phyloP scores from a whole-genome alignment of 257 asterid genomes.

The Ocimum tenuiflorum region DNA sequence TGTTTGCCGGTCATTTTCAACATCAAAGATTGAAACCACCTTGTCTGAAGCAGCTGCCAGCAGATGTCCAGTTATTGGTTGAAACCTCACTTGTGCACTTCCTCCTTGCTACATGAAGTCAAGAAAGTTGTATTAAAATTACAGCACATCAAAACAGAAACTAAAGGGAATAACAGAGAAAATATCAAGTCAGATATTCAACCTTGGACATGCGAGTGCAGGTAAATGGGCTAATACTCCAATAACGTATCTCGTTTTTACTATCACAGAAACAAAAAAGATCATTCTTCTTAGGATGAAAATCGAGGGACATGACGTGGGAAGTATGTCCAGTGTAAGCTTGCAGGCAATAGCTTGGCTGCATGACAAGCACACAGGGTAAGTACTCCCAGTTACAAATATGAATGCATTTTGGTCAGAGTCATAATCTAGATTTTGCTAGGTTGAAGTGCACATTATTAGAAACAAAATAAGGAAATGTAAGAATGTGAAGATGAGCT shows the following conservation, averaged over 20 bases:
- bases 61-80: slow-evolving; percentile 70
- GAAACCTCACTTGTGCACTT: slow-evolving; percentile 97
- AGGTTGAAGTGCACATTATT: not conserved
- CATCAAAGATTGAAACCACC: slow-evolving; percentile 76
- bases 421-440: not conserved
- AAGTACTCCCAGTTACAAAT: slow-evolving; percentile 10
- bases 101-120: slow-evolving; percentile 71
- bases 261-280: slow-evolving; percentile 90
- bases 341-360: slow-evolving; percentile 85
- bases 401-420: not conserved
- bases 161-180: not conserved
- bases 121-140: not conserved
- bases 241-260: slow-evolving; percentile 66
- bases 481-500: not conserved
- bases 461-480: not conserved
- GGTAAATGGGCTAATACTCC: slow-evolving; percentile 60
- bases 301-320: slow-evolving; percentile 83
- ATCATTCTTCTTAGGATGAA: slow-evolving; percentile 89
- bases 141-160: not conserved
- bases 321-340: slow-evolving; percentile 72
- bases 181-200: not conserved
- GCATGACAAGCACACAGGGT: slow-evolving; percentile 26
- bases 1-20: slow-evolving; percentile 83
- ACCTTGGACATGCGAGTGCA: slow-evolving; percentile 79
- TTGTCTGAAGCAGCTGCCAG: slow-evolving; percentile 96